A percentile compares a stretch with the other conserved stretches of the same genome.
Evolutionary conservation across 163 green algal genomes (phyloP).

Genomic region (Trebouxiophyceae sp.): DNA sequence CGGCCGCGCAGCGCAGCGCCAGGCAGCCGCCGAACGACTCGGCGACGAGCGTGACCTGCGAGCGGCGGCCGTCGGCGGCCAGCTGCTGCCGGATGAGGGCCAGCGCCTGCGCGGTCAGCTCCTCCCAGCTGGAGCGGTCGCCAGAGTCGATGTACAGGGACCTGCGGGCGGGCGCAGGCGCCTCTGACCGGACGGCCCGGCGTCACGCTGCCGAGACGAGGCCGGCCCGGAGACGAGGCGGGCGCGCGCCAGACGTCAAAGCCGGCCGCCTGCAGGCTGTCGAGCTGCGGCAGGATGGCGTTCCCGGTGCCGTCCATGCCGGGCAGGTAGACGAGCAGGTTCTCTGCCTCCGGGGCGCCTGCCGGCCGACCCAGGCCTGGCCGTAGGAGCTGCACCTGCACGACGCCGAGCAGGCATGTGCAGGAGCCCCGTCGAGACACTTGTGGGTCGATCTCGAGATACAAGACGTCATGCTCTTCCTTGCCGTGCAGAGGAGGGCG

Average conservation of each 20-base stretch:
- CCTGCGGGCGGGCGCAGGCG: constrained; percentile 2
- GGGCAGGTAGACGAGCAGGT: constrained; percentile 38
- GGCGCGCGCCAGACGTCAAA: constrained; percentile 36
- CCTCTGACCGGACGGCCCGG: no score
- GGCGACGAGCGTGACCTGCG: constrained; percentile 33
- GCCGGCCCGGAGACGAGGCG: no score
- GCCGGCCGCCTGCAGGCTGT: constrained; percentile 20
- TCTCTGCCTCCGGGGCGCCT: neutral
- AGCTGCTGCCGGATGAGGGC: neutral
- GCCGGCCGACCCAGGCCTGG: neutral
- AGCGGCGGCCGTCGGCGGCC: no score
- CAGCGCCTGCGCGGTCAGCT: neutral
- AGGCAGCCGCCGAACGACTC: constrained; percentile 60
- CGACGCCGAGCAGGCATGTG: neutral
- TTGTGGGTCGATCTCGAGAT: no score
- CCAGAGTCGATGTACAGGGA: neutral
- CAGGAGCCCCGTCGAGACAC: neutral
- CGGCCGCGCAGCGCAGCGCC: constrained; percentile 35
- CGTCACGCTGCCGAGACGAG: no score
- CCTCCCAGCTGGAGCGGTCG: neutral
- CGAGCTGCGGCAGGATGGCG: constrained; percentile 46
- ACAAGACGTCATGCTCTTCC: no score
- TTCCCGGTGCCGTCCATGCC: constrained; percentile 47
- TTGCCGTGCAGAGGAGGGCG: neutral
- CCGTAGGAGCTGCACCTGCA: neutral